These are phyloP conservation scores for Chrysochromulina parva DNA, from an alignment of 78 protist genomes.

Conservation along the genomic window DNA sequence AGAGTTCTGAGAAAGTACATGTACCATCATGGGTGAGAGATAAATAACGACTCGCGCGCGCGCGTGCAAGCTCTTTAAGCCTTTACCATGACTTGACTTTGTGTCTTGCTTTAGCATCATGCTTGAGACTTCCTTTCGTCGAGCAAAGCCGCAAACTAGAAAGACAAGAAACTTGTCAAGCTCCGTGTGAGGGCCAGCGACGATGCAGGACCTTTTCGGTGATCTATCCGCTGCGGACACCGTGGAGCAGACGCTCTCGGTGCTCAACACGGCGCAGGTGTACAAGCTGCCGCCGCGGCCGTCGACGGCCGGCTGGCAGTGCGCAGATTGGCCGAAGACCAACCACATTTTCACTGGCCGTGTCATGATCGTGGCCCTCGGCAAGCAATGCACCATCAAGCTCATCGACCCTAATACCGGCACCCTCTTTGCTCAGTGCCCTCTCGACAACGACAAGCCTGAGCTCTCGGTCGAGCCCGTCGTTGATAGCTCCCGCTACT, in stretches of 20 bases:
- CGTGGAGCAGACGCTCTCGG: slow-evolving; percentile 7
- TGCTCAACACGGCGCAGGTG: slow-evolving; percentile 10
- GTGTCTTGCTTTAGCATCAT: no score
- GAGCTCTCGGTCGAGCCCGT: slow-evolving; percentile 55
- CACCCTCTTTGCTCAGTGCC: slow-evolving; percentile 53
- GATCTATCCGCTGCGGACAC: not conserved
- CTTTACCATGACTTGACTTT: no score
- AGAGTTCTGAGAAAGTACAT: no score
- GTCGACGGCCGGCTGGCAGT: slow-evolving; percentile 24
- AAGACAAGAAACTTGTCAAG: no score
- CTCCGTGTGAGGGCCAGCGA: no score
- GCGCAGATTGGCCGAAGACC: slow-evolving; percentile 42
- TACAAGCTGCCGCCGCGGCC: slow-evolving; percentile 49
- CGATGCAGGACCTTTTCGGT: no score
- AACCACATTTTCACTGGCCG: slow-evolving; percentile 45
- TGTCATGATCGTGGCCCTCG: slow-evolving; percentile 33
- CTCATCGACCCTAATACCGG: slow-evolving; percentile 43
- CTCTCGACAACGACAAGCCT: slow-evolving; percentile 36
- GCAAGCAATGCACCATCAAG: slow-evolving; percentile 29
- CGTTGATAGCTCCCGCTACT: slow-evolving; percentile 56
- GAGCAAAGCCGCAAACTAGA: no score
- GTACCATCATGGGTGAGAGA: no score
- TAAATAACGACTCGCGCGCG: no score
- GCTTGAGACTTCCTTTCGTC: no score
- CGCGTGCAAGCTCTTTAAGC: no score